phyloP scores from a whole-genome alignment of 2,329 filamentous ascomycete species.

The Geosmithia flava region DNA sequence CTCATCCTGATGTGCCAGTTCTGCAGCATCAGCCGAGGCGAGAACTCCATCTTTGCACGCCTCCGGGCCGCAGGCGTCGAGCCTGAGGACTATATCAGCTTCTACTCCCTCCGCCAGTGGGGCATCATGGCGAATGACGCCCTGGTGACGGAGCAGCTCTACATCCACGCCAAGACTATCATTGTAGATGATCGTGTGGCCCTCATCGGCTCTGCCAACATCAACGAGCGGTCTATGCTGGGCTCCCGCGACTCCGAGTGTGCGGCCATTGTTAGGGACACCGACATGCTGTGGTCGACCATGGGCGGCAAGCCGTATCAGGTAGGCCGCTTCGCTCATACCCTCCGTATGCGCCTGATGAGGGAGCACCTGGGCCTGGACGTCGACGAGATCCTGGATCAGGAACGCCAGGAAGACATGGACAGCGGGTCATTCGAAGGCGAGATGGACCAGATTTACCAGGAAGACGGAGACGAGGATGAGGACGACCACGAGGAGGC shows the following conservation, averaged over 20 bases:
- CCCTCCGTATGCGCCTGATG: slow-evolving; percentile 86
- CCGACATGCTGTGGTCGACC: slow-evolving; percentile 79
- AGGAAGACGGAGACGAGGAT: slow-evolving; percentile 21
- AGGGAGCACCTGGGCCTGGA: slow-evolving; percentile 93
- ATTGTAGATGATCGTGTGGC: slow-evolving; percentile 88
- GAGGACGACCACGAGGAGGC: background rate
- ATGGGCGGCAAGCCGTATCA: slow-evolving; percentile 87
- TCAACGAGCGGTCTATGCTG: slow-evolving; percentile 94
- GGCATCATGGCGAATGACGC: slow-evolving; percentile 77
- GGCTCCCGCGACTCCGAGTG: slow-evolving; percentile 86
- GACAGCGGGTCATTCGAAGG: slow-evolving; percentile 37
- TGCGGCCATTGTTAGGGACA: slow-evolving; percentile 81
- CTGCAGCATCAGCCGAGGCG: slow-evolving; percentile 87
- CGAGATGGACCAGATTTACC: slow-evolving; percentile 52
- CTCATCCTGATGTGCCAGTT: slow-evolving; percentile 97
- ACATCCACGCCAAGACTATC: slow-evolving; percentile 96
- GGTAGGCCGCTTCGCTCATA: slow-evolving; percentile 87
- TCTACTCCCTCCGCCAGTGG: slow-evolving; percentile 88
- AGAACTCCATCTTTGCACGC: slow-evolving; percentile 82
- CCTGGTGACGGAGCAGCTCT: slow-evolving; percentile 88
- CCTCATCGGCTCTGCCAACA: slow-evolving; percentile 94
- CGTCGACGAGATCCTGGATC: slow-evolving; percentile 79
- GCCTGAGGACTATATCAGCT: slow-evolving; percentile 89
- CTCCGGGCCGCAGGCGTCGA: slow-evolving; percentile 71
- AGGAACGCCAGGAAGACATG: slow-evolving; percentile 57